phyloP scores from a whole-genome alignment of 495 filamentous ascomycete genomes.

The Aspergillus diversus region DNA sequence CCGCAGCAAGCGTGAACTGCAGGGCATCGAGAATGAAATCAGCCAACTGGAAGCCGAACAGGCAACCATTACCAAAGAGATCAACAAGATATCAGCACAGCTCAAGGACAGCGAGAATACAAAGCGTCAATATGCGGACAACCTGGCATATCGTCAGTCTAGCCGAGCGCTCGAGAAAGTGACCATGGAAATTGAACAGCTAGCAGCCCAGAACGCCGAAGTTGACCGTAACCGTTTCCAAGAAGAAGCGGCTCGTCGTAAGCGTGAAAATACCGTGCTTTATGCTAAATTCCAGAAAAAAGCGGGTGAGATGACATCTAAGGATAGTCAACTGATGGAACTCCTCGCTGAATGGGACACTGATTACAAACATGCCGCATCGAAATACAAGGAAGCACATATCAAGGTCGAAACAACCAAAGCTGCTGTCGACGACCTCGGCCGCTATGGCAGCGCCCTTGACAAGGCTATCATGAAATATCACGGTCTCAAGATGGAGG shows the following conservation, averaged over 20 bases:
- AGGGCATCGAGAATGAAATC: slow-evolving; percentile 67
- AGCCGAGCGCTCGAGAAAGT: slow-evolving; percentile 68
- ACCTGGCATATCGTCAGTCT: slow-evolving; percentile 79
- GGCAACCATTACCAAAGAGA: slow-evolving; percentile 62
- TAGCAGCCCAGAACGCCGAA: slow-evolving; percentile 79
- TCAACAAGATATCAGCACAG: slow-evolving; percentile 79
- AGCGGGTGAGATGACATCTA: slow-evolving; percentile 72
- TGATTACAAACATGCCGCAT: slow-evolving; percentile 83
- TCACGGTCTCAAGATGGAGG: slow-evolving; percentile 95
- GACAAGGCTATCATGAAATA: slow-evolving; percentile 97
- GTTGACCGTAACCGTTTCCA: slow-evolving; percentile 77
- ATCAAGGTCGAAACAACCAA: slow-evolving; percentile 93
- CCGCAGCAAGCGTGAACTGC: slow-evolving; percentile 68
- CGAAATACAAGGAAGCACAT: slow-evolving; percentile 82
- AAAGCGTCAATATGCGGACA: slow-evolving; percentile 82
- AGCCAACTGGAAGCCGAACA: slow-evolving; percentile 67
- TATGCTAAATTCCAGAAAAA: slow-evolving; percentile 63
- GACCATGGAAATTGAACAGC: slow-evolving; percentile 68
- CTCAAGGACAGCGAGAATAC: slow-evolving; percentile 76
- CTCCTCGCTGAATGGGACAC: slow-evolving; percentile 77
- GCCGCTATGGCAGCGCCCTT: slow-evolving; percentile 75
- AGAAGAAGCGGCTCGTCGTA: slow-evolving; percentile 67
- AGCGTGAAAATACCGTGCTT: slow-evolving; percentile 60
- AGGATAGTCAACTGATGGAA: slow-evolving; percentile 74
- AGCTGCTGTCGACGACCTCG: slow-evolving; percentile 88